Conservation (phyloP, 176 grass and related monocot species). For the Microstegium vimineum region DNA sequence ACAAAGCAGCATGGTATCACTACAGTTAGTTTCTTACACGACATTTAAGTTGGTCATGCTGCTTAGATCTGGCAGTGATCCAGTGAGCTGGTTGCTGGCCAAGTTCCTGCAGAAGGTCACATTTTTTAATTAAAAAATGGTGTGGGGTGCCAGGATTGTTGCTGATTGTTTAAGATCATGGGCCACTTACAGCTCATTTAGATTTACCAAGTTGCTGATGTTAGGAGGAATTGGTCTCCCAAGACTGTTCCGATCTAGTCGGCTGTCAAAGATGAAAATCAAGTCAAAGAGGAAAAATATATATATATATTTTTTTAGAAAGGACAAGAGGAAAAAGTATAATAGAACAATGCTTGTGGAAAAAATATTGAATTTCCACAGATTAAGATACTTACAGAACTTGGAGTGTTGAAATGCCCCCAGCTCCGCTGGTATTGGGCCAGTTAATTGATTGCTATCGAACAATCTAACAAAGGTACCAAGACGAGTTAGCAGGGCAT, state of each 20-base stretch:
- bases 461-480: constrained; percentile 35
- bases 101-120: constrained; percentile 53
- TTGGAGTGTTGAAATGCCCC: constrained; percentile 23
- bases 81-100: constrained; percentile 61
- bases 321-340: too few relatives aligned
- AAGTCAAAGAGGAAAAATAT: constrained; percentile 5
- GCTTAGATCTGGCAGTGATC: constrained; percentile 59
- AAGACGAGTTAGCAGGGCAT: not conserved
- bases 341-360: not conserved
- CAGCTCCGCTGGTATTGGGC: constrained; percentile 37
- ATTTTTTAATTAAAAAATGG: constrained; percentile 8
- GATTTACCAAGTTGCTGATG: constrained; percentile 27
- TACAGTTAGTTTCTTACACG: constrained; percentile 52
- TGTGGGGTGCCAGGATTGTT: not conserved
- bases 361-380: not conserved
- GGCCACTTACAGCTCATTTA: constrained; percentile 53
- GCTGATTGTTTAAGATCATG: not conserved
- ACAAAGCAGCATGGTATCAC: constrained; percentile 8
- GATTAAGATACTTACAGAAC: constrained; percentile 51
- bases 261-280: constrained; percentile 19
- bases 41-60: constrained; percentile 41
- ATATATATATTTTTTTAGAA: too few relatives aligned
- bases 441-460: constrained; percentile 40
- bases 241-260: constrained; percentile 46
- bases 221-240: constrained; percentile 25